A percentile compares a stretch with the other conserved stretches of the same genome.
Conservation (phyloP, 371 early-diverging fungal species). For the Rhizopus sp. region DNA sequence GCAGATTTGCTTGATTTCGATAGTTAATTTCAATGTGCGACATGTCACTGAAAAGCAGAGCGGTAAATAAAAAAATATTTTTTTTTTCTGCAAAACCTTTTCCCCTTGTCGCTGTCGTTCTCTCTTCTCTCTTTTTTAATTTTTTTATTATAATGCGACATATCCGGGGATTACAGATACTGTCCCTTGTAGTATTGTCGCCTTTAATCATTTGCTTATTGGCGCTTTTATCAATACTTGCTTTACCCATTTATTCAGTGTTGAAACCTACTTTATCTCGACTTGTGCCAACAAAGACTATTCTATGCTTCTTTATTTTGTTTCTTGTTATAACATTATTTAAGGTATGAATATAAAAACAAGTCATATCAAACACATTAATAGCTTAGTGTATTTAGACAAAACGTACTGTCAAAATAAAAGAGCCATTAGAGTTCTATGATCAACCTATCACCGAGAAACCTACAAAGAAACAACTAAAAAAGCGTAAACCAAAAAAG, state of each 20-base stretch:
- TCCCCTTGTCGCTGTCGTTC: constrained; percentile 1
- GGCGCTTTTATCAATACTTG: constrained; percentile 13
- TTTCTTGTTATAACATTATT: background rate
- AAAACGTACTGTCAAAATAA: background rate
- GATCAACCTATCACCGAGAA: background rate
- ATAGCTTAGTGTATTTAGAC: too few species aligned
- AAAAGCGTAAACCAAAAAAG: constrained; percentile 4
- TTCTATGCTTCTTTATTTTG: background rate
- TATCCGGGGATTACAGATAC: constrained; percentile 26
- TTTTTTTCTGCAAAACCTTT: constrained; percentile 2
- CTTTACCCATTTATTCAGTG: constrained; percentile 8
- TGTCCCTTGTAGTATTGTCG: constrained; percentile 23
- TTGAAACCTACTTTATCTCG: background rate
- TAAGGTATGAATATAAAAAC: too few species aligned
- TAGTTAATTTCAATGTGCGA: background rate
- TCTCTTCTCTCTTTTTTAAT: background rate
- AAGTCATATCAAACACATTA: too few species aligned
- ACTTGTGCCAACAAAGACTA: background rate
- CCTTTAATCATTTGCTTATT: constrained; percentile 13
- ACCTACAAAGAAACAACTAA: background rate
- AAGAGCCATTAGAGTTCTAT: background rate
- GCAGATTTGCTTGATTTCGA: constrained; percentile 8
- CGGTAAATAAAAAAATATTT: too few species aligned
- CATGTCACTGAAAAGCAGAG: too few species aligned
- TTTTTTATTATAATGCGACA: constrained; percentile 18